Base-by-base conservation (phyloP, 2,329 filamentous ascomycete genomes). In the Neonectria faginata region DNA sequence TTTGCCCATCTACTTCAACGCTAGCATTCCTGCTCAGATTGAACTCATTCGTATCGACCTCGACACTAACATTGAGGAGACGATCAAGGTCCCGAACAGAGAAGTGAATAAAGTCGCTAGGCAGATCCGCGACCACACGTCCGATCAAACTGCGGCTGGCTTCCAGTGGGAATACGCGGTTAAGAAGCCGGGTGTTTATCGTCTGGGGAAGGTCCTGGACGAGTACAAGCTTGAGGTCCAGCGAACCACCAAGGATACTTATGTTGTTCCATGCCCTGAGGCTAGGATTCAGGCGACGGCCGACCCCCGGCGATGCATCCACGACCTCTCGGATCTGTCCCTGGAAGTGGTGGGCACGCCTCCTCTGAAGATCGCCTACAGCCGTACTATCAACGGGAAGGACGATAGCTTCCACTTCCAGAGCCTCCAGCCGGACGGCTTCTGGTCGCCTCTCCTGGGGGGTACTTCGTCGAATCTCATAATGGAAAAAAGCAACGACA, bases 181-280 rank as follows among this genome's bases (percentile, higher is more conserved):
- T 41, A 97, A 93, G 81, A 96, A 96, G 78, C 89, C 93, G 1
- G 96, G 96, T 39, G 86, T 97, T 20, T 99, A 99, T 79, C 87
- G 91, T 45, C 85, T 99, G 33, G 88, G 90, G 62, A 93, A 90
- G 76, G 94, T 99, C 10, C 82, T 97, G 67, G 96, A 99, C 77
- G 91, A 97, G 77, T 96, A 97, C 64, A 97, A 97, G 78, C 87
- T 99, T 33, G 94, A 98, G 77, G 93, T 97, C 11, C 93, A 94
- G 73, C 89, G 92, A 44, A 85, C 87, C 44, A 86, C 85, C 57
- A 90, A 90, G 53, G 92, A 96, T 72, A 92, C 94, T 0, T 90
- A 97, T 59, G 91, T 99, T 53, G 93, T 97, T 12, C 84, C 88
- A 29, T 99, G 96, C 76, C 96, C 96, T 1, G 90, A 89, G 70